Evolutionary conservation across 768 basidiomycete species (phyloP), one percentile per base, ranked within the genome.

Genomic region (Rhizopogon salebrosus): DNA sequence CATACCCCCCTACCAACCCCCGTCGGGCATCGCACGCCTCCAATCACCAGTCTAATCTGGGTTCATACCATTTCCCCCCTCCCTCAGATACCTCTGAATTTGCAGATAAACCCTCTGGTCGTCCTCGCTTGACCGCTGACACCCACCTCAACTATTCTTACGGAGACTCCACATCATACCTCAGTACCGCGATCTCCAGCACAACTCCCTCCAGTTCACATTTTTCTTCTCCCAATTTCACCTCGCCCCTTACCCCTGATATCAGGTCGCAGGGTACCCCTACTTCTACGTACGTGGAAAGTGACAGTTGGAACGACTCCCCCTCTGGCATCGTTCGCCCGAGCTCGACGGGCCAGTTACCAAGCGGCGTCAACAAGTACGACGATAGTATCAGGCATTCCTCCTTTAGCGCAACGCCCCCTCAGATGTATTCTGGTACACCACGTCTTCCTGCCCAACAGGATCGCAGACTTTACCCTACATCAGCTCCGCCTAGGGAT

Each of bases 371-470:
- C 60, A 46, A 46, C 20, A 87, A 86, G 64, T 87, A 88, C 74
- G 85, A 87, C 72, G 86, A 87, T 65, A 70, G 69, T 63, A 66
- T 84, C 63, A 83, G 85, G 68, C 85, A 85, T 74, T 72, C 83
- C 62, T 83, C 84, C 58, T 81, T 84, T 72, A 80, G 75, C 70
- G 72, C 78, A 48, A 69, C 80, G 57, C 76, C 80, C 70, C 71
- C 77, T 64, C 78, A 79, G 52, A 80, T 87, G 76, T 87, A 77
- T 67, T 74, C 77, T 66, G 81, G 77, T 67, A 76, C 84, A 64
- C 77, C 81, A 65, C 87, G 87, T 67, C 85, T 87, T 61, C 79
- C 85, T 64, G 83, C 79, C 58, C 85, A 86, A 66, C 78, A 79
- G 62, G 82, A 84, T 74, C 79, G 82, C 64, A 78, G 83, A 69